Base-by-base conservation (phyloP, 495 filamentous ascomycete genomes). In the Corynascus novoguineensis region DNA sequence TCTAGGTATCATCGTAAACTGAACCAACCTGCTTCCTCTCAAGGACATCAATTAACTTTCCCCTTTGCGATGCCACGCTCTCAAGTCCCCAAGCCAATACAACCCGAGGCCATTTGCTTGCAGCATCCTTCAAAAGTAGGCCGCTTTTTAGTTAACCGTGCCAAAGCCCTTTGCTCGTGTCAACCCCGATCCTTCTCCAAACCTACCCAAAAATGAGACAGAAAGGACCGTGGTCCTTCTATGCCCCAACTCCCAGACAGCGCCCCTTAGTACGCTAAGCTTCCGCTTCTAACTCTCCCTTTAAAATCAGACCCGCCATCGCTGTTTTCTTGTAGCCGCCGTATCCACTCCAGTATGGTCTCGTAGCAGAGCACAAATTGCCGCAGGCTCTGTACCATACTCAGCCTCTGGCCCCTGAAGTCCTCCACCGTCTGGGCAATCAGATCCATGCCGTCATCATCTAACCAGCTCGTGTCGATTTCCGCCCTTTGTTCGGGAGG, bases 341-440 rank as follows among this genome's bases (percentile, higher is more conserved):
- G 64, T 17, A 91, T 71, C 93, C 93, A 98, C 71, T 97, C 93
- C 40, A 96, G 73, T 8, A 97, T 81, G 27, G 87, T 95, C 72
- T 98, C 93, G 68, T 98, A 98, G 66, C 93, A 98, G 37, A 98
- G 81, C 53, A 96, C 92, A 71, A 86, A 98, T 71, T 98, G 93
- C 59, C 89, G 82, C 59, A 98, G 74, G 62, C 87, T 96, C 72
- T 98, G 93, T 52, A 98, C 92, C 93, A 97, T 97, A 73, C 90
- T 96, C 7, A 96, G 71, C 55, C 93, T 75, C 72, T 98, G 95
- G 8, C 76, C 77, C 31, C 93, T 78, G 65, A 98, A 95, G 65
- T 97, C 90, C 60, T 89, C 85, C 5, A 98, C 92, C 0, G 90
- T 91, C 65, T 83, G 85, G 53, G 85, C 83, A 44, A 98, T 81